Percentiles rank a stretch among this genome's conserved stretches.
These are phyloP conservation scores for Ramaria rubella DNA, from an alignment of 768 basidiomycete genomes.

Conservation along the genomic window DNA sequence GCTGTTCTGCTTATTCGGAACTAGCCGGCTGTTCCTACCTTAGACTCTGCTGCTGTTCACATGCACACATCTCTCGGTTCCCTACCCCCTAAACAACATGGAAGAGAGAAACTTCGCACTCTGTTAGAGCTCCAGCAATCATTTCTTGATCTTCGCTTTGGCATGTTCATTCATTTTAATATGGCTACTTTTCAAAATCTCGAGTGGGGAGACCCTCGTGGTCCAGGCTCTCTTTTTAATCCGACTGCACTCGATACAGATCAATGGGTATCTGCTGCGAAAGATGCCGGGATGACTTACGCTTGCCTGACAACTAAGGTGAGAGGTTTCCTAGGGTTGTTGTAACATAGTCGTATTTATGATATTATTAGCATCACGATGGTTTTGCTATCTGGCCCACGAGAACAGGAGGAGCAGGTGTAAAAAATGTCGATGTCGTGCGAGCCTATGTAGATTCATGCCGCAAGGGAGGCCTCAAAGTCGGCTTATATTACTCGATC, in stretches of 20 bases:
- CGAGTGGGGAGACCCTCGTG: neutral
- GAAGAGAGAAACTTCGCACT: neutral
- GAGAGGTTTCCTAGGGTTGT: neutral
- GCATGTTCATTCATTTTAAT: neutral
- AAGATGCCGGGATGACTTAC: neutral
- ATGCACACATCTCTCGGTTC: no score
- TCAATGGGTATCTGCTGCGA: neutral
- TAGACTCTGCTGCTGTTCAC: no score
- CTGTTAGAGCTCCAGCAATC: neutral
- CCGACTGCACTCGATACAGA: neutral
- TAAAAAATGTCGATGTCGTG: neutral
- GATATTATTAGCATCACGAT: neutral
- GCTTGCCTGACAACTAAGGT: neutral
- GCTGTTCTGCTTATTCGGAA: no score
- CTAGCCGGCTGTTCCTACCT: no score
- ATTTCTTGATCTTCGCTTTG: constrained; percentile 2
- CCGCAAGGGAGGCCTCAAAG: neutral
- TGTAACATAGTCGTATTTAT: neutral
- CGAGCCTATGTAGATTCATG: neutral
- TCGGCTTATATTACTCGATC: constrained; percentile 1
- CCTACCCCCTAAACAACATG: neutral
- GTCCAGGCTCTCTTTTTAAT: neutral
- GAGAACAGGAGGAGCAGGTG: neutral
- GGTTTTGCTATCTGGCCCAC: constrained; percentile 1
- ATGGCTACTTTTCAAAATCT: constrained; percentile 4